Base-by-base conservation (phyloP, 139 green algal genomes). In the Raphidocelis subcapitata region DNA sequence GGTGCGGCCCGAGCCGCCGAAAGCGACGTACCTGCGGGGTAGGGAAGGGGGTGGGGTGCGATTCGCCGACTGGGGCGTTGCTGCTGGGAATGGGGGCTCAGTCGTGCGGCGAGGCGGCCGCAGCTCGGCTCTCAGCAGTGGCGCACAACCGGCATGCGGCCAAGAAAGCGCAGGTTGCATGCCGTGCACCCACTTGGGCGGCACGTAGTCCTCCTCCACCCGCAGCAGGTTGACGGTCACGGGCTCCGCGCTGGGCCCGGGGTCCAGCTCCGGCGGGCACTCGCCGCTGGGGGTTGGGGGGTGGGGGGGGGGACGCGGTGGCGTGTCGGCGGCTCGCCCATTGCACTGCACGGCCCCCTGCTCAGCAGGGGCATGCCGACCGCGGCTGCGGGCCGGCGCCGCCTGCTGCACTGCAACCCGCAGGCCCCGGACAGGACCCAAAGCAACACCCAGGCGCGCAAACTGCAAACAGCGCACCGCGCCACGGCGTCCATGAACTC, bases 211-310 rank as follows among this genome's bases (percentile, higher is more conserved):
- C 44, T 89, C 85, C 35, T 93, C 87, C 8, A 84, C 87, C 4
- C 89, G 79, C 49, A 97, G 70, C 73, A 97, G 77, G 77, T 96
- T 97, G n/a, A 97, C 91, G 20, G 82, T 87, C 1, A 97, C 81
- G 36, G 84, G 76, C 18, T 20, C 31, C n/a, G n/a, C 35, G 35
- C 44, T 57, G 32, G 47, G 37, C 12, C 63, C 61, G n/a, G 55
- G 54, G 37, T 82, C 78, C 4, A 82, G 68, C 67, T 87, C 78
- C 4, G 37, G 36, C 2, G 78, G 73, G 56, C 77, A 83, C 52
- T 81, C 73, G 4, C 78, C 81, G 21, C 69, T 74, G 33, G 51
- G 35, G 15, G 41, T 20, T 8, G 41, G 8, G 41, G 12, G 41
- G 41, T 20, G 41, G 41, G 41, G n/a, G n/a, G n/a, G n/a, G n/a